phyloP scores from a whole-genome alignment of 257 asterid genomes.

The Mitragyna speciosa region DNA sequence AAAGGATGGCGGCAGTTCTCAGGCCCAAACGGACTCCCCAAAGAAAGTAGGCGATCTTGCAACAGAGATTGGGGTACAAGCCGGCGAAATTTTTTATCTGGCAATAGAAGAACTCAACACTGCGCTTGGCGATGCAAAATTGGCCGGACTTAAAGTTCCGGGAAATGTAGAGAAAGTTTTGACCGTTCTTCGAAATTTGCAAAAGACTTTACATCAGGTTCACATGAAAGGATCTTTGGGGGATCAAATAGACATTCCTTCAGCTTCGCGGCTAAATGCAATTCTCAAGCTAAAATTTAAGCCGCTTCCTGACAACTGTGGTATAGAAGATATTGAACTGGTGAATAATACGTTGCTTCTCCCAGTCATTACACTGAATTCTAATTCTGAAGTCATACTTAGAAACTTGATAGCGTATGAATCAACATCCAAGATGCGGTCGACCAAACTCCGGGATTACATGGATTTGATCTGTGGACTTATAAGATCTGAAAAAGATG shows the following conservation, averaged over 20 bases:
- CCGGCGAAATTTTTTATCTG: neutral
- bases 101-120: neutral
- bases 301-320: neutral
- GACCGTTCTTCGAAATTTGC: neutral
- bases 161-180: neutral
- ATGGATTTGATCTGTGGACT: slow-evolving; percentile 21
- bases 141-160: neutral
- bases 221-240: neutral
- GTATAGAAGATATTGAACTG: neutral
- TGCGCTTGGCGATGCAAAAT: neutral
- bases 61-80: no score
- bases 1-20: neutral
- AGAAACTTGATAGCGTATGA: slow-evolving; percentile 21
- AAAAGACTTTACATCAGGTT: neutral
- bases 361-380: neutral
- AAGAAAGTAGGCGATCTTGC: no score
- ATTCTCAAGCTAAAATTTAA: neutral
- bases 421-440: neutral
- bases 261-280: neutral
- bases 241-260: neutral
- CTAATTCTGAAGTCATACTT: slow-evolving; percentile 19
- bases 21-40: neutral
- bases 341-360: neutral
- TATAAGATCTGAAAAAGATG: slow-evolving; percentile 10
- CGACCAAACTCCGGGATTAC: slow-evolving; percentile 7